Base-by-base conservation (phyloP, 768 basidiomycete species). In the Strobilomyces confusus region DNA sequence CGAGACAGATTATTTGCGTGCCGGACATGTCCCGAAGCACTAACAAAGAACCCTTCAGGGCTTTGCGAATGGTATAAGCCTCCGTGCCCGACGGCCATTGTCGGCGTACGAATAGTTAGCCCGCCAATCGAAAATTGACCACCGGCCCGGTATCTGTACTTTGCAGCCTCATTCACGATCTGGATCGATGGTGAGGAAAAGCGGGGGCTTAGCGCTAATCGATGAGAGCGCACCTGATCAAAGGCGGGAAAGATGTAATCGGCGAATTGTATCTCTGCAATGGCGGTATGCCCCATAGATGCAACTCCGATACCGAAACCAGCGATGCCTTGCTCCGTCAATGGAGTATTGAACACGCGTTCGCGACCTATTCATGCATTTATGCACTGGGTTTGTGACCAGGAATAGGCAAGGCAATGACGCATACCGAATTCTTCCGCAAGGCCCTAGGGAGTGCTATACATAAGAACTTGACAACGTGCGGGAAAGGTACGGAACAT, bases 171-270 rank as follows among this genome's bases (percentile, higher is more conserved):
- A 58, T 95, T 97, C 37, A 97, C 92, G 20, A 97, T 77, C 88
- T 94, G 50, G 9, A 34, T 44, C n/a, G 29, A 22, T 36, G 42
- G 2, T 54, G 43, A 55, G 42, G 32, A 25, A 19, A 25, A 44
- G 29, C 7, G 19, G n/a, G 25, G 29, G n/a, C 40, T 51, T 11
- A n/a, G n/a, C n/a, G n/a, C n/a, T n/a, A n/a, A 52, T 40, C 14
- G 14, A 25, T 44, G 9, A 13, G n/a, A 14, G 55, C 70, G 40
- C 48, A 87, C 90, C 78, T 95, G 93, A 65, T 97, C 94, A 64
- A 98, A 98, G 0, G 94, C 94, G 12, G 94, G 94, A 65, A 77
- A 95, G 55, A 95, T 95, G 66, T 95, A 93, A 64, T 93, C 90
- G 3, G 86, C 82, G 55, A 93, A 93, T 64, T 92, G 89, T 54